These are phyloP conservation scores for Aspergillus floridensis DNA, from an alignment of 2,329 filamentous ascomycete species.

Conservation along the genomic window DNA sequence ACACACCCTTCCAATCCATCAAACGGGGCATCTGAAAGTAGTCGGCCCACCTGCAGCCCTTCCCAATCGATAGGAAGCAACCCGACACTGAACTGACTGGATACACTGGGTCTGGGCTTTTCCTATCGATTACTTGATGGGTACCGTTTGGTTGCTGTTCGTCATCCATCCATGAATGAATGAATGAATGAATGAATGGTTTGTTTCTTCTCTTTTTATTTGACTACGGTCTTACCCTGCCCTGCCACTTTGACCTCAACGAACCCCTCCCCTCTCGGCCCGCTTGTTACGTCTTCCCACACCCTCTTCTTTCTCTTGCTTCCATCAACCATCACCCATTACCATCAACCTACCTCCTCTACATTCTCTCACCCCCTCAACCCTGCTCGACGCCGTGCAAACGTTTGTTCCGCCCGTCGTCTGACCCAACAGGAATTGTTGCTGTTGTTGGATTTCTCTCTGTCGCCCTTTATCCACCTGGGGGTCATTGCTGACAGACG, in stretches of 20 bases:
- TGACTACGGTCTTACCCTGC: constrained; percentile 11
- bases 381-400: constrained; percentile 28
- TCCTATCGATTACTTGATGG: constrained; percentile 12
- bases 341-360: too few species aligned
- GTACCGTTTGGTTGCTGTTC: constrained; percentile 9
- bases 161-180: neutral
- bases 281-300: constrained; percentile 15
- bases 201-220: constrained; percentile 11
- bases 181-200: neutral
- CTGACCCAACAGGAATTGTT: neutral
- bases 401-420: constrained; percentile 22
- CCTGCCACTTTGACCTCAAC: constrained; percentile 17
- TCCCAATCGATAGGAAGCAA: constrained; percentile 17
- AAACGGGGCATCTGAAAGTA: constrained; percentile 14
- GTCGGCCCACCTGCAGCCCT: constrained; percentile 17
- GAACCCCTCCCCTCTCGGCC: constrained; percentile 19
- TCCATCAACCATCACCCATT: neutral
- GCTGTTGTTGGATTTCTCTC: neutral
- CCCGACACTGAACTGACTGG: constrained; percentile 8
- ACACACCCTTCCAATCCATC: neutral
- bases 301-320: constrained; percentile 6
- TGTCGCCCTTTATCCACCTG: neutral
- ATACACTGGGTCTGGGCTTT: constrained; percentile 12
- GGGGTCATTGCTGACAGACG: neutral
- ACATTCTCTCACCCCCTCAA: constrained; percentile 1